Percentiles rank a stretch among this genome's conserved stretches.
phyloP scores from a whole-genome alignment of 768 basidiomycete genomes.

The Amanita polypyramis region DNA sequence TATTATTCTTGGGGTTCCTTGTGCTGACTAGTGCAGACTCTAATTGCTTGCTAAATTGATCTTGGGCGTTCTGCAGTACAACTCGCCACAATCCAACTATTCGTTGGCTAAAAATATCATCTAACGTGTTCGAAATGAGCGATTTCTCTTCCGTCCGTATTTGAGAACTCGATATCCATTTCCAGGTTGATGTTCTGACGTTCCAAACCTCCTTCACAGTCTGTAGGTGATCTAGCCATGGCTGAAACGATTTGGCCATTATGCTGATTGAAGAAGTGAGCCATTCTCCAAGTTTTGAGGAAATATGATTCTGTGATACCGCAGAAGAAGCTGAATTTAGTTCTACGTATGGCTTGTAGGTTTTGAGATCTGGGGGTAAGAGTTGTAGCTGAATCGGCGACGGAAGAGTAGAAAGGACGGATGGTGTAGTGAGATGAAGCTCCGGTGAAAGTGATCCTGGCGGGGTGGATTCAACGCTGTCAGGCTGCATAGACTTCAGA shows the following conservation, averaged over 20 bases:
- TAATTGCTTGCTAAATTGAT: constrained; percentile 36
- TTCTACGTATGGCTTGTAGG: constrained; percentile 84
- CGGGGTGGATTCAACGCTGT: constrained; percentile 23
- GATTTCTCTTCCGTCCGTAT: constrained; percentile 38
- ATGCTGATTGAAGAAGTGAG: constrained; percentile 39
- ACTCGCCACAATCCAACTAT: constrained; percentile 50
- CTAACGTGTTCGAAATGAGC: constrained; percentile 34
- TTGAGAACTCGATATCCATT: constrained; percentile 33
- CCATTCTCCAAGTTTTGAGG: constrained; percentile 49
- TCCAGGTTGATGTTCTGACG: constrained; percentile 41
- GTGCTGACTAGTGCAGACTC: constrained; percentile 25
- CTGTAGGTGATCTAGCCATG: constrained; percentile 53
- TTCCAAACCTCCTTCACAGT: constrained; percentile 63
- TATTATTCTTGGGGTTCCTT: constrained; percentile 15
- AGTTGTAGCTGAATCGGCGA: constrained; percentile 77
- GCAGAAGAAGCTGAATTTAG: constrained; percentile 46
- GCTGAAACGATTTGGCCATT: constrained; percentile 32
- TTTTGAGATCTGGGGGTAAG: constrained; percentile 57
- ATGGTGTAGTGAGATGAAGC: constrained; percentile 54
- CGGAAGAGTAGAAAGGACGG: constrained; percentile 60
- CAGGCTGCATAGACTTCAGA: constrained; percentile 51
- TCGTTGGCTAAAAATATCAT: constrained; percentile 43
- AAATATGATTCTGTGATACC: constrained; percentile 32
- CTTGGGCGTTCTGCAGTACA: constrained; percentile 31
- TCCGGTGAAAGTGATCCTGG: constrained; percentile 17